Evolutionary conservation across 176 grass and related monocot species (phyloP), one percentile per base, ranked within the genome.

Genomic region (Aegilops speltoides): DNA sequence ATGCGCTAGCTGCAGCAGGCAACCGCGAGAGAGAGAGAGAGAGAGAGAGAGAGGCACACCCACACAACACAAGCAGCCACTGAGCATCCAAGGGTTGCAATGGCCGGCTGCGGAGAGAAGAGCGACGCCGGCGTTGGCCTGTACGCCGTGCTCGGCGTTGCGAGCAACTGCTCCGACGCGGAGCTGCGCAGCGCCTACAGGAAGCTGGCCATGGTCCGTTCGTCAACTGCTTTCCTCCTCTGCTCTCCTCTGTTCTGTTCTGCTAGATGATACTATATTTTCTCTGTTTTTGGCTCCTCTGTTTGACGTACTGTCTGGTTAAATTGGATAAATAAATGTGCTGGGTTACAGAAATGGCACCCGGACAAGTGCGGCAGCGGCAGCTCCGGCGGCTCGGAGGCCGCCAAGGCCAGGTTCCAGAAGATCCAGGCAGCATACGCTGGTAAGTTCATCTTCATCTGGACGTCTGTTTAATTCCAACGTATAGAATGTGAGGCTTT

Each of bases 381-480:
- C 41, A 43, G 41, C 41, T 43, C 41, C 41, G 41, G 25, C 20
- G 36, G 75, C 76, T 57, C 31, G 10, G 88, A 92, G 34, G 88
- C 81, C 52, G 90, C 90, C 12, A 92, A 95, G 71, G 79, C 82
- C 1, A 88, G 87, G 86, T 95, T 95, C 31, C 88, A 95, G 83
- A 89, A 90, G 78, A 92, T 95, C 83, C 90, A 92, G 82, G 90
- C 77, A 66, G 93, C 93, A 0, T 95, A 95, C 29, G 84, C 88
- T 15, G 90, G 93, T 92, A 78, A 26, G 2, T 56, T 20, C 17
- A 2, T n/a, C 38, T 40, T 41, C 13, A 17, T 82, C 14, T 52
- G 23, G 24, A 32, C 41, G 41, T 2, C 41, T 43, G 41, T 43
- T 43, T 12, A 43, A 43, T 43, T 43, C 41, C 41, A 43, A 43